Evolutionary conservation across 768 basidiomycete genomes (phyloP), one percentile per base, ranked within the genome.

Genomic region (Agrocybe chaxingu): DNA sequence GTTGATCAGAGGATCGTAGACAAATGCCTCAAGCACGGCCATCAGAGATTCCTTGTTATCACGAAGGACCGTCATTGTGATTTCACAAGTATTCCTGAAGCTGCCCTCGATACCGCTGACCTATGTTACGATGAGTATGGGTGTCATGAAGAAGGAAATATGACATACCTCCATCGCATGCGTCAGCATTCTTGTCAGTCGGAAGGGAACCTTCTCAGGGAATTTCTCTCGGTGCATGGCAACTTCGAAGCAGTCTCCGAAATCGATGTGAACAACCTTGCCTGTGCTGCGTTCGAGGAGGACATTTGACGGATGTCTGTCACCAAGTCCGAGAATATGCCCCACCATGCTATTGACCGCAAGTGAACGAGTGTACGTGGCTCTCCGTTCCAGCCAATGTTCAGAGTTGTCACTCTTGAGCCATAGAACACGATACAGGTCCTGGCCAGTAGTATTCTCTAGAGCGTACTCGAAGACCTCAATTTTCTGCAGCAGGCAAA

Each of bases 271-370:
- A 34, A 98, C 92, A 32, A 98, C 87, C 67, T 95, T 92, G 32
- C 96, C 96, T 1, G 89, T 92, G 54, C 82, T 84, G 54, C 93
- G 85, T 65, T 94, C 92, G 19, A 99, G 78, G 60, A 99, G 78
- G 42, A 98, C 64, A 72, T 99, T 99, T 55, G 92, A 94, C 30
- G 96, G 96, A 65, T 99, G 96, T 10, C 96, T 86, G 69, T 99
- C 96, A n/a, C 96, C 96, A 8, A 99, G 74, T 35, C 96, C 96
- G 45, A 98, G 77, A 53, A 99, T 98, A 69, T 99, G 93, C 7
- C 97, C 97, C 55, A 97, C 93, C 95, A 98, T 98, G 64, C 92
- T 96, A 66, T 91, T 98, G 50, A 97, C 90, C 4, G 92, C 96
- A 29, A 99, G 81, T 12, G 93, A 96, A 32, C 96, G 82, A 2